These are phyloP conservation scores for Linnemannia zychae DNA, from an alignment of 192 early-diverging fungal species.

Conservation along the genomic window DNA sequence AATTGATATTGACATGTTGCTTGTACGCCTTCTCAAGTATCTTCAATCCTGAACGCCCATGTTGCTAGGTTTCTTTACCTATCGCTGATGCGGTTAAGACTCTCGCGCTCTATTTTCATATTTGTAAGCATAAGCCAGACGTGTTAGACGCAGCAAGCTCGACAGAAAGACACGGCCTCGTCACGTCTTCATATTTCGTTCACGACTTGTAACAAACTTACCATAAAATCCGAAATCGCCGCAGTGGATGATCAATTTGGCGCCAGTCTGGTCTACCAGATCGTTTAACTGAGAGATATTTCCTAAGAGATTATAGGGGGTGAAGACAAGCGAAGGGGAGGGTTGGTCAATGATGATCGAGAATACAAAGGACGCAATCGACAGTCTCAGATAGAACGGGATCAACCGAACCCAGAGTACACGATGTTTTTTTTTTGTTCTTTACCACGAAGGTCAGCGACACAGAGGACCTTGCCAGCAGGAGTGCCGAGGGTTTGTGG, in stretches of 20 bases:
- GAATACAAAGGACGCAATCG: neutral
- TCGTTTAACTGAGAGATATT: slow-evolving; percentile 70
- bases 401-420: too few relatives aligned
- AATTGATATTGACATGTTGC: neutral
- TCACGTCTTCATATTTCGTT: neutral
- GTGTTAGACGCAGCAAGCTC: neutral
- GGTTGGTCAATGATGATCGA: neutral
- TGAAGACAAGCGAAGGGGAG: neutral
- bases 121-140: neutral
- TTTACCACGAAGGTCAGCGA: slow-evolving; percentile 65
- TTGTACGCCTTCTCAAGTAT: neutral
- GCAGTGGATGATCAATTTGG: slow-evolving; percentile 67
- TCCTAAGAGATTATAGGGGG: slow-evolving; percentile 35
- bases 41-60: neutral
- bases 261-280: slow-evolving; percentile 67
- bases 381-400: too few relatives aligned
- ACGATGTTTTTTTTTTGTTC: too few relatives aligned
- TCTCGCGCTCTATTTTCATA: slow-evolving; percentile 53
- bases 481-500: slow-evolving; percentile 53
- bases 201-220: slow-evolving; percentile 12
- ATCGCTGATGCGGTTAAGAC: slow-evolving; percentile 66
- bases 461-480: slow-evolving; percentile 64
- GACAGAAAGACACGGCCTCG: neutral
- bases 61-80: slow-evolving; percentile 58
- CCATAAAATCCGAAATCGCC: slow-evolving; percentile 77